These are phyloP conservation scores for Lactifluus subvellereus DNA, from an alignment of 768 basidiomycete genomes.

Conservation along the genomic window DNA sequence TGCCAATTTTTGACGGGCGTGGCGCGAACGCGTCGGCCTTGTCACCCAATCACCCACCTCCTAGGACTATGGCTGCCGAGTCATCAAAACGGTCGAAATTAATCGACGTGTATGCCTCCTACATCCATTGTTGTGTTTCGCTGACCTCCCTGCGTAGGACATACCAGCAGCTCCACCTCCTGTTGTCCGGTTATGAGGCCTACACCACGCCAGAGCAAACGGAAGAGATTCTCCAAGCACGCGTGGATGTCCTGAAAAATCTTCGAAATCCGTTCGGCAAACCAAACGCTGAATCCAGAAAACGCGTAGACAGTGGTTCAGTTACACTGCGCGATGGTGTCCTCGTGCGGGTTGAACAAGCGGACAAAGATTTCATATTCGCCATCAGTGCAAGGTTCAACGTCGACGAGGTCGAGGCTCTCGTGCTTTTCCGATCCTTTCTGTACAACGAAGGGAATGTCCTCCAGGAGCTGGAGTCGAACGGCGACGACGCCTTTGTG, in stretches of 20 bases:
- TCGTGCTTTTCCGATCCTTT: slow-evolving; percentile 69
- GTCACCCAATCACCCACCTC: background rate
- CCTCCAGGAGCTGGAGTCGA: slow-evolving; percentile 28
- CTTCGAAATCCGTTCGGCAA: slow-evolving; percentile 61
- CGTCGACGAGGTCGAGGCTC: slow-evolving; percentile 77
- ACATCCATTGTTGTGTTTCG: no score
- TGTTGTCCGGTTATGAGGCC: slow-evolving; percentile 54
- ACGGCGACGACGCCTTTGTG: slow-evolving; percentile 42
- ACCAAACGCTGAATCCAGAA: slow-evolving; percentile 61
- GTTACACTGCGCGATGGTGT: slow-evolving; percentile 66
- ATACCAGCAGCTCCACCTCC: slow-evolving; percentile 55
- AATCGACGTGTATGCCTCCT: slow-evolving; percentile 58
- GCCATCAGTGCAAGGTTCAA: slow-evolving; percentile 68
- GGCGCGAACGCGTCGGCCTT: slow-evolving; percentile 11
- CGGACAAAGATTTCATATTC: slow-evolving; percentile 62
- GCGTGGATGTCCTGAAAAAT: slow-evolving; percentile 50
- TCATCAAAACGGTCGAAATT: slow-evolving; percentile 60
- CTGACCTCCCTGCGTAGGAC: slow-evolving; percentile 39
- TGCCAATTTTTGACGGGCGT: background rate
- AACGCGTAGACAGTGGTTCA: slow-evolving; percentile 58
- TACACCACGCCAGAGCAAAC: slow-evolving; percentile 54
- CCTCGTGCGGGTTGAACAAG: slow-evolving; percentile 54
- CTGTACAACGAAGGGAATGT: slow-evolving; percentile 61
- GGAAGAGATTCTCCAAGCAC: slow-evolving; percentile 51
- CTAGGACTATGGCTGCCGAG: slow-evolving; percentile 36